Conservation (phyloP, 2,329 filamentous ascomycete species). For the Clarireedia monteithiana region DNA sequence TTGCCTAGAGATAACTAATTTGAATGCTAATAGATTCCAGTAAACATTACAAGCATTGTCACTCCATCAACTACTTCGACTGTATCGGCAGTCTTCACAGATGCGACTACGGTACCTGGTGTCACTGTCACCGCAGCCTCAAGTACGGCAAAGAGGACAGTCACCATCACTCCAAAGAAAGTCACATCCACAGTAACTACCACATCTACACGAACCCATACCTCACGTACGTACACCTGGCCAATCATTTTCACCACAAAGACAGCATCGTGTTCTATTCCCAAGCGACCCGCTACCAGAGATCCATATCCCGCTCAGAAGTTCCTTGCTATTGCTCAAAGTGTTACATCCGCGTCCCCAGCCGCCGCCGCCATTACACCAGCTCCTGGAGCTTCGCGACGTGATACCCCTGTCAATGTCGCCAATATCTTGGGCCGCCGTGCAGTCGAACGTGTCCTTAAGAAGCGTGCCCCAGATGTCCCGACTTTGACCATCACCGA, state of each 20-base stretch:
- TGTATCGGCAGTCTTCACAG: background rate
- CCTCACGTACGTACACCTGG: conserved; percentile 1
- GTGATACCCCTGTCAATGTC: background rate
- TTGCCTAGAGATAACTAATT: background rate
- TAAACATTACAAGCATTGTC: conserved; percentile 2
- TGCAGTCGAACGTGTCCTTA: conserved; percentile 1
- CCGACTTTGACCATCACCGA: conserved; percentile 5
- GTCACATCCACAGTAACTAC: background rate
- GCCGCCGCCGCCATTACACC: background rate
- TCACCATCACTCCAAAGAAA: background rate
- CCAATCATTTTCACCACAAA: background rate
- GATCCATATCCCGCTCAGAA: conserved; percentile 1
- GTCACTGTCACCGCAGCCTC: background rate
- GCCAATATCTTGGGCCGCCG: conserved; percentile 6
- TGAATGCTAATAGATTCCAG: background rate
- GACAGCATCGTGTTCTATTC: conserved; percentile 2
- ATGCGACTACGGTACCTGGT: background rate
- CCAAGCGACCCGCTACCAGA: background rate
- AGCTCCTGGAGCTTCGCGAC: background rate
- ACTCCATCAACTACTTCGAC: conserved; percentile 2
- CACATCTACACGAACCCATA: background rate
- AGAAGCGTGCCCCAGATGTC: conserved; percentile 6
- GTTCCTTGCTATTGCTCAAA: conserved; percentile 2
- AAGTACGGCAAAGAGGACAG: background rate
- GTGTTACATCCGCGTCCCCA: background rate